Evolutionary conservation across 2,329 filamentous ascomycete species (phyloP).

Genomic region (Trichoderma semiorbis): DNA sequence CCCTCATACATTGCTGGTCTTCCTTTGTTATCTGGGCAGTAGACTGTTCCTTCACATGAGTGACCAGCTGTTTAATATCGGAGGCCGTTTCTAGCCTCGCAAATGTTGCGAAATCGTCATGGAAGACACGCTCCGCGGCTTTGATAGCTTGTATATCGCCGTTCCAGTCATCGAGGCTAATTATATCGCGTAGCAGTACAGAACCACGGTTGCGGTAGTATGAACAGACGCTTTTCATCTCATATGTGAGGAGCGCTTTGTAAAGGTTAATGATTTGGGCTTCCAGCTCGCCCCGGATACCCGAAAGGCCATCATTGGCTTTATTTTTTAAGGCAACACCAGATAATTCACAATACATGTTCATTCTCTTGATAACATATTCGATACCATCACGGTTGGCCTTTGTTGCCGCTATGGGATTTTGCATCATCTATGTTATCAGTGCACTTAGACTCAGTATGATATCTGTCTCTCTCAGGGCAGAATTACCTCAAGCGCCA

Average conservation of each 20-base stretch:
- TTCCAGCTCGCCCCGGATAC: conserved; percentile 24
- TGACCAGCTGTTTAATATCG: conserved; percentile 19
- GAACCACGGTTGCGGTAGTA: conserved; percentile 32
- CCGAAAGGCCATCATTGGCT: neutral
- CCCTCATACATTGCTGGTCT: conserved; percentile 22
- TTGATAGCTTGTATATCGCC: conserved; percentile 28
- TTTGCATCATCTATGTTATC: conserved; percentile 33
- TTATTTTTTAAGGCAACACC: conserved; percentile 27
- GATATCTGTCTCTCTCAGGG: no score
- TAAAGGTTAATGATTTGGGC: conserved; percentile 35
- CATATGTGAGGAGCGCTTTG: conserved; percentile 36
- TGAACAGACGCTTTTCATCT: conserved; percentile 39
- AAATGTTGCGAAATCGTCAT: conserved; percentile 19
- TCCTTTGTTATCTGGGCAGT: conserved; percentile 18
- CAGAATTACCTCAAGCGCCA: conserved; percentile 31
- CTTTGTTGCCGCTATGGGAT: conserved; percentile 26
- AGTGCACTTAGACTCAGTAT: neutral
- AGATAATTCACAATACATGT: conserved; percentile 37
- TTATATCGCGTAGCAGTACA: conserved; percentile 30
- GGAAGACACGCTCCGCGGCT: conserved; percentile 26
- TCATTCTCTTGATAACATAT: conserved; percentile 36
- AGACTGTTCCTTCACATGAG: conserved; percentile 6
- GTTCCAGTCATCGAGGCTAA: conserved; percentile 35
- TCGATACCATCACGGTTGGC: conserved; percentile 34
- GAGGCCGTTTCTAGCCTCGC: neutral